phyloP scores from a whole-genome alignment of 257 asterid genomes.

The Gentiana dahurica region DNA sequence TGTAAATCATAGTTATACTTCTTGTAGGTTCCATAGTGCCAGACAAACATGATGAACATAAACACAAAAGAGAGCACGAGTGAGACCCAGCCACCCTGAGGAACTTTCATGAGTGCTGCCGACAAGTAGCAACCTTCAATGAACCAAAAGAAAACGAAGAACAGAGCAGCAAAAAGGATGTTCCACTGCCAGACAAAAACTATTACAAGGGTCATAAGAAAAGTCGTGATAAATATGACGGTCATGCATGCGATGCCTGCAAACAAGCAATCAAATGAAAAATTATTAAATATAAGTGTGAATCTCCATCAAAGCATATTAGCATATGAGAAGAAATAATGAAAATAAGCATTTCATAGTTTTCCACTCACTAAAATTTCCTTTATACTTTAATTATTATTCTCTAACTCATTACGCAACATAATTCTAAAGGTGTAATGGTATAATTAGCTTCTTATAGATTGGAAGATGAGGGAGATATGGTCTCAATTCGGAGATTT shows the following conservation, averaged over 20 bases:
- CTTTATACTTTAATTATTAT: too few relatives aligned
- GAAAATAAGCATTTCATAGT: too few relatives aligned
- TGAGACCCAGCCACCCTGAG: constrained; percentile 96
- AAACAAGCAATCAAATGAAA: constrained; percentile 6
- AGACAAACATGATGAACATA: constrained; percentile 65
- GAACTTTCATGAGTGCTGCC: constrained; percentile 57
- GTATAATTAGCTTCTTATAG: too few relatives aligned
- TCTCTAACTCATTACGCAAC: too few relatives aligned
- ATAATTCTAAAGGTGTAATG: too few relatives aligned
- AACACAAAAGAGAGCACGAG: constrained; percentile 58
- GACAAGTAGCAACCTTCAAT: constrained; percentile 56
- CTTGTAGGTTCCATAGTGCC: constrained; percentile 93
- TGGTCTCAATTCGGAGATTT: too few relatives aligned
- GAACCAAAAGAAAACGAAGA: constrained; percentile 62
- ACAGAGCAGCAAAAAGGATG: constrained; percentile 31
- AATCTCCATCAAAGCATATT: too few relatives aligned
- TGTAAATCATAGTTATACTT: constrained; percentile 85
- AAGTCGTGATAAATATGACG: constrained; percentile 85
- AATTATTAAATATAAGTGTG: too few relatives aligned
- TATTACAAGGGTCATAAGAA: constrained; percentile 83
- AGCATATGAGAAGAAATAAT: too few relatives aligned
- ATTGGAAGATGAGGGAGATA: too few relatives aligned
- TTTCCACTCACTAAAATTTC: too few relatives aligned
- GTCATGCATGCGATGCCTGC: constrained; percentile 96
- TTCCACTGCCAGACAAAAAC: constrained; percentile 76